Percentiles rank a stretch among this genome's conserved stretches.
These are phyloP conservation scores for Serendipita sp. DNA, from an alignment of 768 basidiomycete species.

Conservation along the genomic window DNA sequence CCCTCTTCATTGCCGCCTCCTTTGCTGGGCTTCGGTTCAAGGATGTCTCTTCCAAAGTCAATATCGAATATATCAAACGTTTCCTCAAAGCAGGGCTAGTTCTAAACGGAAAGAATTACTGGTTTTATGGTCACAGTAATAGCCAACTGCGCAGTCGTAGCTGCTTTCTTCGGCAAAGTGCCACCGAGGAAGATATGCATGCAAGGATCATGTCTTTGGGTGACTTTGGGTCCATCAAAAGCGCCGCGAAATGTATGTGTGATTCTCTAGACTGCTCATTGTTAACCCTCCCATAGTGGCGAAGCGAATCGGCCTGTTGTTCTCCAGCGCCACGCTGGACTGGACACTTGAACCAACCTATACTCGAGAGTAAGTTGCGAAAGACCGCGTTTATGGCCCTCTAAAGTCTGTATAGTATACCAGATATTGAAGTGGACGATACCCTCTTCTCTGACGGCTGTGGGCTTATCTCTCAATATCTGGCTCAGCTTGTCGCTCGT, in stretches of 20 bases:
- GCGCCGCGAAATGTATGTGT: slow-evolving; percentile 40
- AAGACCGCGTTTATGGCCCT: neutral
- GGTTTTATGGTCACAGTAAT: slow-evolving; percentile 58
- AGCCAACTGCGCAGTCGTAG: slow-evolving; percentile 48
- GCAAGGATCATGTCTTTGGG: slow-evolving; percentile 39
- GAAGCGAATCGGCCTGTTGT: slow-evolving; percentile 51
- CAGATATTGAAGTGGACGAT: slow-evolving; percentile 39
- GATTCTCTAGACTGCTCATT: neutral
- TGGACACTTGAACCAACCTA: slow-evolving; percentile 33
- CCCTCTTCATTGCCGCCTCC: slow-evolving; percentile 39
- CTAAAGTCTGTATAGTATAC: slow-evolving; percentile 21
- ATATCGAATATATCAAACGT: slow-evolving; percentile 38
- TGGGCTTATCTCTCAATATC: slow-evolving; percentile 39
- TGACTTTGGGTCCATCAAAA: slow-evolving; percentile 45
- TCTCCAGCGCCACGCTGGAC: slow-evolving; percentile 47
- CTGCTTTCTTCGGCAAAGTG: slow-evolving; percentile 43
- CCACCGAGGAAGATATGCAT: slow-evolving; percentile 40
- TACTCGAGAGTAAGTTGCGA: slow-evolving; percentile 23
- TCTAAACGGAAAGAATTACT: slow-evolving; percentile 42
- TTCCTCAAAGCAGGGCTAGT: slow-evolving; percentile 39
- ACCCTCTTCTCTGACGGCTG: slow-evolving; percentile 55
- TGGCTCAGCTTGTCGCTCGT: slow-evolving; percentile 37
- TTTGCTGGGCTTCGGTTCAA: slow-evolving; percentile 41
- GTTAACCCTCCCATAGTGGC: slow-evolving; percentile 27
- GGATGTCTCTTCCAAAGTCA: slow-evolving; percentile 31